Evolutionary conservation across 164 flowering plant species (phyloP).

Genomic region (Liquidambar formosana): DNA sequence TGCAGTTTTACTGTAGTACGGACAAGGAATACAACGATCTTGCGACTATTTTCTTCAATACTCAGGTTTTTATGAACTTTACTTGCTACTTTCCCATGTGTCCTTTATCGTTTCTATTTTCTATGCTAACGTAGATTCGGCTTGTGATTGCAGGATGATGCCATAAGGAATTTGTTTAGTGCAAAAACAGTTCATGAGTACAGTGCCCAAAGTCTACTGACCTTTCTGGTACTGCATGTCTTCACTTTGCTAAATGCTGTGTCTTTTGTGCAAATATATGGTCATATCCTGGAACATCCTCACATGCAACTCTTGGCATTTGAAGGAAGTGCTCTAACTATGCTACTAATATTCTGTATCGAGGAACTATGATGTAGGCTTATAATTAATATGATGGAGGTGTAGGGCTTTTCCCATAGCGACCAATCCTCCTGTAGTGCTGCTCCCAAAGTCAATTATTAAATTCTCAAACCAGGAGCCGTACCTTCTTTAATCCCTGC

Average conservation of each 20-base stretch:
- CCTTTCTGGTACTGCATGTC: conserved; percentile 71
- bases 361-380: too few relatives aligned
- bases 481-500: too few relatives aligned
- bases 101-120: not conserved
- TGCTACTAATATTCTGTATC: too few relatives aligned
- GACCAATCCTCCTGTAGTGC: not conserved
- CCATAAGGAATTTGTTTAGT: conserved; percentile 95
- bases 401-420: too few relatives aligned
- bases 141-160: conserved; percentile 95
- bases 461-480: not conserved
- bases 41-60: conserved; percentile 96
- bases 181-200: conserved; percentile 95
- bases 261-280: not conserved
- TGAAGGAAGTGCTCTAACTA: conserved; percentile 1
- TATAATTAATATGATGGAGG: not conserved
- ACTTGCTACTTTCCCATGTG: not conserved
- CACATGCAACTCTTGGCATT: not conserved
- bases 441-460: not conserved
- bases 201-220: conserved; percentile 87
- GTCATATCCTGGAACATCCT: not conserved
- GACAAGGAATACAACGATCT: conserved; percentile 95
- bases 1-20: conserved; percentile 80
- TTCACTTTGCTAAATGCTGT: not conserved
- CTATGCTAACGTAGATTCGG: not conserved
- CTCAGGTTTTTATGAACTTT: conserved; percentile 63